Base-by-base conservation (phyloP, 257 asterid genomes). In the Primulina eburnea region DNA sequence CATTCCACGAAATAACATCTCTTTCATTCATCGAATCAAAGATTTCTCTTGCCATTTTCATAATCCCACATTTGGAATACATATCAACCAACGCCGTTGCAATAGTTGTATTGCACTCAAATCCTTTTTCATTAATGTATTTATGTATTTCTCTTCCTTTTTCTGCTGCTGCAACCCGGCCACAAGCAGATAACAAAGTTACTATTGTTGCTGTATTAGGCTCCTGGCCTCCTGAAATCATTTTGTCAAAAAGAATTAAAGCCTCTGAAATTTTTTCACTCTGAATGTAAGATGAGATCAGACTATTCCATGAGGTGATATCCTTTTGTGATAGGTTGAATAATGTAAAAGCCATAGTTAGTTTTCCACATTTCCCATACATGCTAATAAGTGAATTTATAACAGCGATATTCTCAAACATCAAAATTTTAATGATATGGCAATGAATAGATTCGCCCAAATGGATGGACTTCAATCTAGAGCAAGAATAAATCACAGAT, bases 51-150 rank as follows among this genome's bases (percentile, higher is more conserved):
- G 95, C 84, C 63, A 11, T 81, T 62, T 75, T 71, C 8, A 89
- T 80, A 50, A 79, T 70, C 68, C 96, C 96, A 52, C 97, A 89
- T 80, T 89, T 92, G 38, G 92, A 93, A 24, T 87, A 92, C 96
- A 89, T 87, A 75, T 89, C 93, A 59, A 82, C 69, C 68, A 92
- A 71, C 7, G 97, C 86, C 47, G 95, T 87, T 17, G 82, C 84
- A 78, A 92, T 80, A 29, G 86, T 64, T 32, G 84, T 71, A 68
- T 75, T 89, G 50, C 47, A 43, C 69, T 56, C 72, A 35, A 76
- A 66, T 56, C 79, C 89, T 29, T 26, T 35, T 72, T 82, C 77
- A 59, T 29, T 84, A 67, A 89, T 77, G 78, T 83, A 83, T 18
- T 82, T 72, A 53, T 91, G 87, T 64, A 91, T 70, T 52, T 65